Conservation (phyloP, 768 basidiomycete species). For the Crepidotus variabilis region DNA sequence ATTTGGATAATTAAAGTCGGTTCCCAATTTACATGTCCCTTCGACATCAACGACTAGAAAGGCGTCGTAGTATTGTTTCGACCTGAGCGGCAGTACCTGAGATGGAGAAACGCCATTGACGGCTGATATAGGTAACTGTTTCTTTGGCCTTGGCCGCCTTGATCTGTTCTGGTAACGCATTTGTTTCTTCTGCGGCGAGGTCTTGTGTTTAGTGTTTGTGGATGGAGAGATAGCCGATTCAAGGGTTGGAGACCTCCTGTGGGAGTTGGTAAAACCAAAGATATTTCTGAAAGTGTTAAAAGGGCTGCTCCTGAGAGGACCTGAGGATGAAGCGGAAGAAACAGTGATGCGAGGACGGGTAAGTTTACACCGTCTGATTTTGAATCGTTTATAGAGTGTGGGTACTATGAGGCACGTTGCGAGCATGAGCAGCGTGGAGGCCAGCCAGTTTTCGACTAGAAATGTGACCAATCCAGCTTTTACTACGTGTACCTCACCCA, state of each 20-base stretch:
- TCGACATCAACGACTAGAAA: constrained; percentile 91
- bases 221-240: neutral
- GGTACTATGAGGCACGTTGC: constrained; percentile 26
- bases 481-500: neutral
- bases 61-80: constrained; percentile 57
- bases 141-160: constrained; percentile 11
- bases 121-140: neutral
- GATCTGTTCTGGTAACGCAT: constrained; percentile 17
- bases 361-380: constrained; percentile 1
- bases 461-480: neutral
- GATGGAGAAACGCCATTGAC: neutral
- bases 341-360: neutral
- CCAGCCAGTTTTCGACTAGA: neutral
- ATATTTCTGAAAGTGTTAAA: neutral
- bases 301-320: neutral
- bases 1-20: constrained; percentile 82
- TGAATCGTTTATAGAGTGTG: constrained; percentile 20
- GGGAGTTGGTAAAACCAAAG: neutral
- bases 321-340: neutral
- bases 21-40: constrained; percentile 71
- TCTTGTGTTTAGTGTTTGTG: no score
- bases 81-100: constrained; percentile 8
- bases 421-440: constrained; percentile 8
- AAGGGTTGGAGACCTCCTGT: neutral
- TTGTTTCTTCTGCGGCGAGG: constrained; percentile 8